A percentile compares a stretch with the other conserved stretches of the same genome.
Conservation (phyloP, 176 grass and related monocot genomes). For the Alloteropsis semialata region DNA sequence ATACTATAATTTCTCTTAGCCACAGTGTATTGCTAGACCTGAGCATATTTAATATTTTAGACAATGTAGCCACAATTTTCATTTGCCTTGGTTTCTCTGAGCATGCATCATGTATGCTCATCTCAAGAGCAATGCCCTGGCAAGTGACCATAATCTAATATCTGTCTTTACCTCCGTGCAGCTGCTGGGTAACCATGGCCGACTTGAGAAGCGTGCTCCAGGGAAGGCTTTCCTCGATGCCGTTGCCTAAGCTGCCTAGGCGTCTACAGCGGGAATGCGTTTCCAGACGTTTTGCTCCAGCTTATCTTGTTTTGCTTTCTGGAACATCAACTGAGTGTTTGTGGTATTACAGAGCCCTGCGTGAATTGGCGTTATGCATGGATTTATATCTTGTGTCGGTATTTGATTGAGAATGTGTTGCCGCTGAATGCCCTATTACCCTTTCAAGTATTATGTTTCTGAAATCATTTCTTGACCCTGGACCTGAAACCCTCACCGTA, state of each 20-base stretch:
- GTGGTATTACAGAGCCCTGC: neutral
- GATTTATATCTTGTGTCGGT: neutral
- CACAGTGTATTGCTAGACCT: neutral
- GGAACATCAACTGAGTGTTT: neutral
- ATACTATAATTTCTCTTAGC: neutral
- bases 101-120: neutral
- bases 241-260: neutral
- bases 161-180: neutral
- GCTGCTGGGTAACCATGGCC: neutral
- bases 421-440: neutral
- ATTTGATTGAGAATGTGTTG: neutral
- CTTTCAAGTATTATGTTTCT: neutral
- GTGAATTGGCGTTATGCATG: neutral
- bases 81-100: neutral
- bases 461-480: too few relatives aligned
- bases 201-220: neutral
- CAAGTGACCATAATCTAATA: neutral
- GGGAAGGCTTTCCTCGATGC: neutral
- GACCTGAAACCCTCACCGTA: too few relatives aligned
- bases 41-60: neutral
- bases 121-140: neutral
- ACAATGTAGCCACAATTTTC: neutral
- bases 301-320: neutral
- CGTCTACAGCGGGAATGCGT: neutral
- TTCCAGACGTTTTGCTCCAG: neutral